Base-by-base conservation (phyloP, 2,329 filamentous ascomycete species). In the Pseudophaeomoniella oleicola region DNA sequence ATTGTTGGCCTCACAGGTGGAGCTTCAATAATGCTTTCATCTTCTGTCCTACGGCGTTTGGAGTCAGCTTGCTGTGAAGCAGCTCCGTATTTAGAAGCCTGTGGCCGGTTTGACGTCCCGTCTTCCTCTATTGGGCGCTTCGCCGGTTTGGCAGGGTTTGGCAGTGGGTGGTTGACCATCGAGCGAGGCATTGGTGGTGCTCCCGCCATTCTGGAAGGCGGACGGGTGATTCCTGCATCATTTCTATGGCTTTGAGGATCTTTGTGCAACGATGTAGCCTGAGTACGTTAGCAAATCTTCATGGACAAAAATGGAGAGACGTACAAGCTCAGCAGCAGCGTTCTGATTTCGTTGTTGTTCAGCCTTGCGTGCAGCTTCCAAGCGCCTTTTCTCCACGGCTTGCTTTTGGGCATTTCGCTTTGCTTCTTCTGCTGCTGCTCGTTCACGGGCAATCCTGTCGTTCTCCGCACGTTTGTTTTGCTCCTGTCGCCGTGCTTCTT, bases 21-120 rank as follows among this genome's bases (percentile, higher is more conserved):
- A 50, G 67, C 66, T 33, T 73, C 69, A 31, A 67, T 60, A 37
- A 78, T 74, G 38, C 78, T 71, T 43, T 83, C 76, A 42, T 75
- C 70, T 29, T 88, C 81, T 30, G 80, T 90, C 52, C 79, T 80
- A 46, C 85, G 73, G 39, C 86, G 74, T 64, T 94, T 94, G 15
- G 72, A 67, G 36, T 93, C 84, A 45, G 71, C 62, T 50, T 81
- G 74, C 46, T 81, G 78, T 6, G 72, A 66, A n/a, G 74, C 67
- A 12, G 51, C 51, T 35, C 54, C 58, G 19, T 54, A 50, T 42
- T 62, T 62, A 17, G 50, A 39, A 9, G 52, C 50, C n/a, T 53
- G 51, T 9, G 55, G 45, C 15, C 60, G 63, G 14, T 63, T 57
- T 22, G 63, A 59, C 27, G 76, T 70, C 13, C 77, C 72, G 27